These are phyloP conservation scores for Colletotrichum sp. DNA, from an alignment of 2,329 filamentous ascomycete genomes.

Conservation along the genomic window DNA sequence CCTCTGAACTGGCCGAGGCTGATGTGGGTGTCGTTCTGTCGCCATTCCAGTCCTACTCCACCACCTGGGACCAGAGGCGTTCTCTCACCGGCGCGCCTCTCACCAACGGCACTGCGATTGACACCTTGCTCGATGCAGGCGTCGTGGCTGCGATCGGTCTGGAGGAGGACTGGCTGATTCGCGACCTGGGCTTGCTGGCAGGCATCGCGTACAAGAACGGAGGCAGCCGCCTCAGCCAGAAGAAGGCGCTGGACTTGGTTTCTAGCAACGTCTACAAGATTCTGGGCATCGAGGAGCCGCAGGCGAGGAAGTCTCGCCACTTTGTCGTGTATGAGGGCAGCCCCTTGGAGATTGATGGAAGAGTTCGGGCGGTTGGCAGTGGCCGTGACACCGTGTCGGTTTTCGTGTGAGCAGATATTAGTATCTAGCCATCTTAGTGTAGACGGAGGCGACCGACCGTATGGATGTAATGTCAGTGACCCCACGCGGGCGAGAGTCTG, in stretches of 20 bases:
- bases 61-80: constrained; percentile 65
- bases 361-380: constrained; percentile 57
- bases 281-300: constrained; percentile 48
- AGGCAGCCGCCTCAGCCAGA: constrained; percentile 56
- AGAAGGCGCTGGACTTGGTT: constrained; percentile 60
- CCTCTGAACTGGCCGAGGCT: constrained; percentile 59
- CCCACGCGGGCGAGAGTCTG: background rate
- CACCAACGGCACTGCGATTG: constrained; percentile 67
- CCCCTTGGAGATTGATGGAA: constrained; percentile 62
- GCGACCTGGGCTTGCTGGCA: constrained; percentile 63
- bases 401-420: constrained; percentile 32
- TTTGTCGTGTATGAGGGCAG: constrained; percentile 69
- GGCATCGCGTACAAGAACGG: constrained; percentile 64
- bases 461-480: background rate
- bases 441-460: background rate
- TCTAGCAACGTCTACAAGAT: constrained; percentile 62
- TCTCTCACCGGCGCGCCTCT: constrained; percentile 68
- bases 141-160: constrained; percentile 63
- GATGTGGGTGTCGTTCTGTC: constrained; percentile 63
- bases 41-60: constrained; percentile 60
- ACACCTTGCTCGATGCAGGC: constrained; percentile 61
- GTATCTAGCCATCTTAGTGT: background rate
- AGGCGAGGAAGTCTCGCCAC: constrained; percentile 37
- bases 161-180: constrained; percentile 65
- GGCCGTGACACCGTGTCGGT: constrained; percentile 40